A percentile compares a stretch with the other conserved stretches of the same genome.
These are phyloP conservation scores for Bruguiera parviflora DNA, from an alignment of 345 rosid genomes.

Conservation along the genomic window DNA sequence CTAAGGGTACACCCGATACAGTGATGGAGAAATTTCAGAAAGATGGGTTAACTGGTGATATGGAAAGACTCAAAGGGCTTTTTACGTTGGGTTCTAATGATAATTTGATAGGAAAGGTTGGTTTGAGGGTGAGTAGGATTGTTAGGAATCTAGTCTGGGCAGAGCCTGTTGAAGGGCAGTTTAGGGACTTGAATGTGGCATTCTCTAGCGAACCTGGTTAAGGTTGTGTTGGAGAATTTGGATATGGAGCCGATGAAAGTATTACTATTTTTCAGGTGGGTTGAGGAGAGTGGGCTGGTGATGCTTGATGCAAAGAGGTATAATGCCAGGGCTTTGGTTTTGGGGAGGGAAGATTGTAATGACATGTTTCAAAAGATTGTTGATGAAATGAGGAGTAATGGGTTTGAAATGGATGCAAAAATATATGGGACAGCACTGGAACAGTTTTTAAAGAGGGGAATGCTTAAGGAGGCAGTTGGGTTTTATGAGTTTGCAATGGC, in stretches of 20 bases:
- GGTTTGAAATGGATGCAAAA: conserved; percentile 61
- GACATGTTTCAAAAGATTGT: conserved; percentile 76
- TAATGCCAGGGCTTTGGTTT: conserved; percentile 58
- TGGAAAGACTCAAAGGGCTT: conserved; percentile 49
- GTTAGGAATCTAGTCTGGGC: conserved; percentile 67
- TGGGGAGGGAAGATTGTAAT: conserved; percentile 70
- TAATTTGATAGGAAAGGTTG: conserved; percentile 43
- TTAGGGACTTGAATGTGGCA: conserved; percentile 44
- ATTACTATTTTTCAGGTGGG: conserved; percentile 74
- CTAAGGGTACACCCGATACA: conserved; percentile 55
- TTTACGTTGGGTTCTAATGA: conserved; percentile 55
- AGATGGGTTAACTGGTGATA: conserved; percentile 55
- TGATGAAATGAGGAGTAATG: conserved; percentile 58
- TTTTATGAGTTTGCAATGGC: conserved; percentile 72
- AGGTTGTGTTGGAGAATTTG: conserved; percentile 57
- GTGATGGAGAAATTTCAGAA: conserved; percentile 56
- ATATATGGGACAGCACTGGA: conserved; percentile 51
- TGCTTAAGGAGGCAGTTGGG: conserved; percentile 68
- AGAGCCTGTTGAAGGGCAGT: conserved; percentile 53
- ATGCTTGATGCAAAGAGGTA: conserved; percentile 56
- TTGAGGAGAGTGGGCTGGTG: conserved; percentile 55
- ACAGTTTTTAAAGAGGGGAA: conserved; percentile 56
- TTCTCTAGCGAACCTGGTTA: conserved; percentile 55
- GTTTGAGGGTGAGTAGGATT: conserved; percentile 52
- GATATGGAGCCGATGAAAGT: conserved; percentile 67